A percentile compares a stretch with the other conserved stretches of the same genome.
These are phyloP conservation scores for Suillus plorans DNA, from an alignment of 768 basidiomycete genomes.

Conservation along the genomic window DNA sequence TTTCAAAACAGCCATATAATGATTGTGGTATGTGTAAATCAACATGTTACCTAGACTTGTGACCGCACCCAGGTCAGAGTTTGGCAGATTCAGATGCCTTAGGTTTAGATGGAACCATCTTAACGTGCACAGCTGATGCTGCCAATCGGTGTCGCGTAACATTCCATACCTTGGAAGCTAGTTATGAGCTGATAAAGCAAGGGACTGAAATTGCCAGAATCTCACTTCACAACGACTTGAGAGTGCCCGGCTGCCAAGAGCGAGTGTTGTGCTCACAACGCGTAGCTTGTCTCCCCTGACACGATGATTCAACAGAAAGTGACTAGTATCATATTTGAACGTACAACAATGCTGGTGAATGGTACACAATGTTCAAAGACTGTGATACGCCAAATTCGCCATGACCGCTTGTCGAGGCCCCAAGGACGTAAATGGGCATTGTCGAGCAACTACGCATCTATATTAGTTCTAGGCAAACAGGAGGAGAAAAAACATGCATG, in stretches of 20 bases:
- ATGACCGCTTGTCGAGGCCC: slow-evolving; percentile 27
- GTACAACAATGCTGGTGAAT: slow-evolving; percentile 53
- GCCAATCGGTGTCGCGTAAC: slow-evolving; percentile 50
- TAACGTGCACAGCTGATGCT: slow-evolving; percentile 54
- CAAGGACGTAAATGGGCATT: slow-evolving; percentile 40
- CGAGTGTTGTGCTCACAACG: slow-evolving; percentile 52
- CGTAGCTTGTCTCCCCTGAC: slow-evolving; percentile 44
- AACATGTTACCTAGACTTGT: background rate
- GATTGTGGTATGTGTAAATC: background rate
- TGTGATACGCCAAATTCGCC: slow-evolving; percentile 44
- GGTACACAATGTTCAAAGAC: slow-evolving; percentile 52
- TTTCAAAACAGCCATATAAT: background rate
- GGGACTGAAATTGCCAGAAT: background rate
- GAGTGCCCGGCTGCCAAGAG: slow-evolving; percentile 45
- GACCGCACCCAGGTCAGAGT: slow-evolving; percentile 12
- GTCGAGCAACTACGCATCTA: slow-evolving; percentile 46
- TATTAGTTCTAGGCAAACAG: background rate
- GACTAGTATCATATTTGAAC: background rate
- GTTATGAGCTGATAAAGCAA: background rate
- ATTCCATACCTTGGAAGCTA: slow-evolving; percentile 52
- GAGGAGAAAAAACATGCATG: slow-evolving; percentile 34
- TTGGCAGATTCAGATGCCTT: slow-evolving; percentile 12
- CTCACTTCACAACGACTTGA: slow-evolving; percentile 52
- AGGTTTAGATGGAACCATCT: slow-evolving; percentile 47
- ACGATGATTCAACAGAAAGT: background rate